Conservation (phyloP, 2,329 filamentous ascomycete genomes). For the Albifimbria verrucaria region DNA sequence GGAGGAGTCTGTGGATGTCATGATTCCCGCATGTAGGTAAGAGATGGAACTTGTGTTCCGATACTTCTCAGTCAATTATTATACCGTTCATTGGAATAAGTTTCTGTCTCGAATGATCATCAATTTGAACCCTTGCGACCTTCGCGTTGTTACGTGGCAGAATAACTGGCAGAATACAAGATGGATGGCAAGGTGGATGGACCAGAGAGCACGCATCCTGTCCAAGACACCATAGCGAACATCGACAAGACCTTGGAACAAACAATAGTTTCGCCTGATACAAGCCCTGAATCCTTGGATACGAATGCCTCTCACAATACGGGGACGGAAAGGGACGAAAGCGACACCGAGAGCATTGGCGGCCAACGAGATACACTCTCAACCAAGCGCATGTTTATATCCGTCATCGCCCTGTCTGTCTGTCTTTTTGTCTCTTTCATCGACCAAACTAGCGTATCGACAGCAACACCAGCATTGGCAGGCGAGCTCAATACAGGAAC, state of each 20-base stretch:
- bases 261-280: not conserved
- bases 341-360: conserved; percentile 19
- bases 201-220: no score
- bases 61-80: not conserved
- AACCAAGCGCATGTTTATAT: conserved; percentile 19
- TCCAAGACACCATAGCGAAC: not conserved
- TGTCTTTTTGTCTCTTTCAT: conserved; percentile 31
- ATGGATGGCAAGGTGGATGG: no score
- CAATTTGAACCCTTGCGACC: no score
- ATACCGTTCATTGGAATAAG: no score
- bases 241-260: not conserved
- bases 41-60: no score
- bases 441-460: conserved; percentile 32
- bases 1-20: not conserved
- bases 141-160: no score
- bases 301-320: not conserved
- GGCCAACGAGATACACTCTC: conserved; percentile 25
- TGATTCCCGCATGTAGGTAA: not conserved
- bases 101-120: no score
- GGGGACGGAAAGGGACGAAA: conserved; percentile 19
- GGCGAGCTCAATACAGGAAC: conserved; percentile 25
- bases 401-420: conserved; percentile 23
- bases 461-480: conserved; percentile 34
- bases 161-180: no score
- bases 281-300: not conserved